Base-by-base conservation (phyloP, 1,284 basidiomycete genomes). In the Moesziomyces aphidis region DNA sequence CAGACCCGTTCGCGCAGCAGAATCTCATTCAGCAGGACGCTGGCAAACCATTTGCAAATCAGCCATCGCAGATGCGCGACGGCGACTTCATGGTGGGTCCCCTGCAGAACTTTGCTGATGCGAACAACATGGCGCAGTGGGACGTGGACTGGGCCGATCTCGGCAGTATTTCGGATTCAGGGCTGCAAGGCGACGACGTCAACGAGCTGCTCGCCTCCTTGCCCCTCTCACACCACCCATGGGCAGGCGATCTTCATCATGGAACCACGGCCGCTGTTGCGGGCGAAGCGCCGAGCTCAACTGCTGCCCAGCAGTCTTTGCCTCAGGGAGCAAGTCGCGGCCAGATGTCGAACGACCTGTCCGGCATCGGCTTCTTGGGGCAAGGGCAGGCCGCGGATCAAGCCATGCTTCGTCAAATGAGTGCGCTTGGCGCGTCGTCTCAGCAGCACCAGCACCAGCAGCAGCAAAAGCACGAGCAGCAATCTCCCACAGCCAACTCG, bases 241-340 rank as follows among this genome's bases (percentile, higher is more conserved):
- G 76, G 76, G 70, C 73, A 5, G 71, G 73, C 23, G 78, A 78
- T 47, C 57, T 78, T 4, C 69, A 69, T 28, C 76, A 64, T 31
- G 62, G 54, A 11, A 21, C 55, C 4, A 55, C 62, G 28, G 39
- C 58, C 21, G 51, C 51, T 26, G 55, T 23, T 13, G 13, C n/a
- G 13, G 50, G 49, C 22, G 61, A 24, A 4, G 21, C 21, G n/a
- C 19, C 23, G n/a, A 28, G 17, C 39, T 46, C 7, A 36, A 23
- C 17, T 19, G 36, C 46, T 10, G 28, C 50, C 1, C 56, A 59
- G 52, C 39, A 51, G 31, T 15, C 52, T 23, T 45, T 55, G 8
- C 50, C 59, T 6, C 50, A 50, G 19, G 46, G 19, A 13, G 23
- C 24, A 15, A 31, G 17, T 28, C 57, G 39, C 31, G 19, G 11